Evolutionary conservation across 169 alveolate species (phyloP).

Genomic region (Cyclospora cayetanensis): DNA sequence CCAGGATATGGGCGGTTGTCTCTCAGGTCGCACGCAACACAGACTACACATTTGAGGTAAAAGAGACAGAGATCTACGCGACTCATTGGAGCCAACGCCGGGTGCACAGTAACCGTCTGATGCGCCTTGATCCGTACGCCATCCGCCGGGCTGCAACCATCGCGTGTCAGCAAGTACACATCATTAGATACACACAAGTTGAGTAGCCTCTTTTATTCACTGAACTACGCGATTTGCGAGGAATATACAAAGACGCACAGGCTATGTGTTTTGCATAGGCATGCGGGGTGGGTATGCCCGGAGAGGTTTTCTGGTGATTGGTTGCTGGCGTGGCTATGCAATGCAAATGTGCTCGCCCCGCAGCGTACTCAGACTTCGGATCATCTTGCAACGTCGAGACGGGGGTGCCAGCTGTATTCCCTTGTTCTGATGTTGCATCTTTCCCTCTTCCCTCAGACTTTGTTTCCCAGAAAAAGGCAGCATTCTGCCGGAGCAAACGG

Average conservation of each 20-base stretch:
- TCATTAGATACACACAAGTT: no score
- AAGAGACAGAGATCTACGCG: conserved; percentile 67
- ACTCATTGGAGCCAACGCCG: conserved; percentile 61
- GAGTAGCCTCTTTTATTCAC: no score
- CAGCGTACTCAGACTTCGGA: background rate
- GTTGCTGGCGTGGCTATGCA: no score
- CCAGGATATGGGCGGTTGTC: conserved; percentile 44
- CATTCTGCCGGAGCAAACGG: background rate
- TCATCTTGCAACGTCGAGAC: background rate
- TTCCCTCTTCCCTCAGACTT: background rate
- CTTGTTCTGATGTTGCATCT: conserved; percentile 8
- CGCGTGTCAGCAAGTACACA: background rate
- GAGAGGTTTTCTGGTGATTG: no score
- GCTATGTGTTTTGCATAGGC: no score
- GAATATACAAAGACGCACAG: no score
- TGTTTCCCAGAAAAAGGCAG: conserved; percentile 5
- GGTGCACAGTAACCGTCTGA: conserved; percentile 52
- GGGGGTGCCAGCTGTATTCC: background rate
- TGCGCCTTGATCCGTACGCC: background rate
- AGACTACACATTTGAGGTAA: conserved; percentile 59
- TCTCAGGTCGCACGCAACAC: conserved; percentile 69
- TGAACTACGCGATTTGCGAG: no score
- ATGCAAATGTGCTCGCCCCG: no score
- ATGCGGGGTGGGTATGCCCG: no score
- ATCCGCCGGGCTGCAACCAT: background rate